Evolutionary conservation across 495 filamentous ascomycete species (phyloP), one percentile per base, ranked within the genome.

Genomic region (Xylaria castorea): DNA sequence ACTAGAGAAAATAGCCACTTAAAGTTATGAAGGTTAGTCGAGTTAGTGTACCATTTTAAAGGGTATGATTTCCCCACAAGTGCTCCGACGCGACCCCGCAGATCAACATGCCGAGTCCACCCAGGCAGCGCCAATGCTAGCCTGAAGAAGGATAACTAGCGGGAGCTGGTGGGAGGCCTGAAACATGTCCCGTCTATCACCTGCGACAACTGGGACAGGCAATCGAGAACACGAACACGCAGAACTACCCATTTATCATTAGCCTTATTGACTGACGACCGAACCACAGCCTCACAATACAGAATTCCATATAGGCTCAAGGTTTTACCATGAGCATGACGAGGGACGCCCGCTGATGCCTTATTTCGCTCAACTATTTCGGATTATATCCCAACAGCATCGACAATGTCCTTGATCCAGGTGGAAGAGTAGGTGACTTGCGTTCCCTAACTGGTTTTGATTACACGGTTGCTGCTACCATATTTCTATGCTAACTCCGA

Each of bases 391-490:
- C 68, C 27, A 11, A n/a, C n/a, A n/a, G 3, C 25, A 22, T 36
- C 18, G 50, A 76, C 60, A 64, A 98, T 98, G 96, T 97, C 95
- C 76, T 88, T 98, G 77, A 91, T 98, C 69, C 94, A 97, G 81
- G 94, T 97, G 73, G 95, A 98, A 89, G 95, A 98, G 94, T 97
- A 91, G 69, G 92, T 85, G 22, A 53, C 48, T 71, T 27, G 20
- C 66, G 71, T 76, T 65, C 38, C 25, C 38, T 55, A 20, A 58
- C 57, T 44, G n/a, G 27, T 66, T 57, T 70, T 50, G 2, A 38
- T 38, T 38, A 6, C 3, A 9, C 25, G 5, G 40, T 18, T 40
- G 3, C 58, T 0, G 12, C 3, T 38, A 14, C 3, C 7, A 53
- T 20, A 70, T 32, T 63, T 48, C 48, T 64, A 63, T 36, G 73